Conservation (phyloP, 1,284 basidiomycete species). For the Sporisorium scitamineum region DNA sequence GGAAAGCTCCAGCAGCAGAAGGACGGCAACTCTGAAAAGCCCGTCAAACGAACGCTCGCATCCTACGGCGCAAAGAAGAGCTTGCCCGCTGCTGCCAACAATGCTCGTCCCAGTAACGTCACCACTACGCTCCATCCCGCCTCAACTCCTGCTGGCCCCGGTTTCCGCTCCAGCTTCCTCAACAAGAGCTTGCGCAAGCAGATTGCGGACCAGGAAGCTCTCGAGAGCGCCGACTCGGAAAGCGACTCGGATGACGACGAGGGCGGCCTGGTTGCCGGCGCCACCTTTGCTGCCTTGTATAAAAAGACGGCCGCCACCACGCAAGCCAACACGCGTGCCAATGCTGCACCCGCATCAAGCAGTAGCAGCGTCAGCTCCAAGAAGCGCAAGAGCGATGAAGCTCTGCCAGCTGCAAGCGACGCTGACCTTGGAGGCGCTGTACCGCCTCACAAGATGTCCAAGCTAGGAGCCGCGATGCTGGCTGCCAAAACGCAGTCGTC, state of each 20-base stretch:
- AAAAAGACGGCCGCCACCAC: constrained; percentile 36
- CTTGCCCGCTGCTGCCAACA: constrained; percentile 35
- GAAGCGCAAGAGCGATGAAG: constrained; percentile 53
- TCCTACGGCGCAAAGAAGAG: constrained; percentile 55
- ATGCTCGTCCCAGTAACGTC: constrained; percentile 21
- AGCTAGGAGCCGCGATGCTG: constrained; percentile 29
- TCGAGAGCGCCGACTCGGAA: constrained; percentile 29
- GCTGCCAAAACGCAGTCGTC: constrained; percentile 30
- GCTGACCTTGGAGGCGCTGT: constrained; percentile 13
- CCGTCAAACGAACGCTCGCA: constrained; percentile 45
- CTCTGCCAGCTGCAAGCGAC: constrained; percentile 20
- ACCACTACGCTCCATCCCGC: constrained; percentile 39
- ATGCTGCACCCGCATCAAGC: constrained; percentile 12
- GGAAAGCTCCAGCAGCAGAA: constrained; percentile 36
- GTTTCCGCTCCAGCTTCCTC: constrained; percentile 61
- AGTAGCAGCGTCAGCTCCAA: constrained; percentile 11
- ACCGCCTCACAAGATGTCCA: constrained; percentile 40
- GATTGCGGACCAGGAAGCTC: constrained; percentile 51
- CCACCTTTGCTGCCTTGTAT: constrained; percentile 32
- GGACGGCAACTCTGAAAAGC: constrained; percentile 34
- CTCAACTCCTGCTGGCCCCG: constrained; percentile 48
- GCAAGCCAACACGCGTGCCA: constrained; percentile 49
- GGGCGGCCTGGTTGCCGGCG: constrained; percentile 29
- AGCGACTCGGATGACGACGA: constrained; percentile 42
- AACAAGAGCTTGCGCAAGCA: constrained; percentile 64